Evolutionary conservation across 495 filamentous ascomycete species (phyloP).

Genomic region (Talaromyces proteolyticus): DNA sequence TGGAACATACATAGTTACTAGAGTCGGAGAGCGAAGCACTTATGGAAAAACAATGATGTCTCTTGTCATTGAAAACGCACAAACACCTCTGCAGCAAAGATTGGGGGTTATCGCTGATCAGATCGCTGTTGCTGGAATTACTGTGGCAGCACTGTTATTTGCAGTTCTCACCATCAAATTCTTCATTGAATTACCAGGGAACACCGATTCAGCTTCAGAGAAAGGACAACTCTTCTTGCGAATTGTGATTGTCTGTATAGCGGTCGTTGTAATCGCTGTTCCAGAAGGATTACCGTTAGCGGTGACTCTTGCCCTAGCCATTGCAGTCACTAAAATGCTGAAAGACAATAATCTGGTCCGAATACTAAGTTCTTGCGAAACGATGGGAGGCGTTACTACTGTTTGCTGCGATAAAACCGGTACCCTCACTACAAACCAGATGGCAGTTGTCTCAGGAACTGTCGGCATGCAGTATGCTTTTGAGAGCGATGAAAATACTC

Average conservation of each 20-base stretch:
- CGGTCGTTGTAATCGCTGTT: conserved; percentile 60
- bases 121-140: conserved; percentile 75
- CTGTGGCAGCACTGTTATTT: conserved; percentile 73
- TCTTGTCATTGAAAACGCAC: conserved; percentile 71
- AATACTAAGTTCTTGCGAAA: conserved; percentile 64
- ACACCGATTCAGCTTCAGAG: conserved; percentile 45
- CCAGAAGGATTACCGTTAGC: conserved; percentile 61
- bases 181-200: conserved; percentile 47
- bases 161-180: conserved; percentile 78
- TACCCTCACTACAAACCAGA: conserved; percentile 80
- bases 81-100: conserved; percentile 78
- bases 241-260: conserved; percentile 53
- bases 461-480: conserved; percentile 31
- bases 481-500: neutral
- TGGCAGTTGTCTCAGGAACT: conserved; percentile 61
- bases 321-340: conserved; percentile 54
- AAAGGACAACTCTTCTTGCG: conserved; percentile 58
- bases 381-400: conserved; percentile 80
- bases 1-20: conserved; percentile 71
- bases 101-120: conserved; percentile 73
- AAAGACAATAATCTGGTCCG: conserved; percentile 58
- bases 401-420: conserved; percentile 88
- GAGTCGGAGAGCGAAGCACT: conserved; percentile 71
- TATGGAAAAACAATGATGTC: conserved; percentile 85
- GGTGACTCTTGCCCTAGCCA: conserved; percentile 47